These are phyloP conservation scores for Peribolospora kevripleyi DNA, from an alignment of 768 basidiomycete species.

Conservation along the genomic window DNA sequence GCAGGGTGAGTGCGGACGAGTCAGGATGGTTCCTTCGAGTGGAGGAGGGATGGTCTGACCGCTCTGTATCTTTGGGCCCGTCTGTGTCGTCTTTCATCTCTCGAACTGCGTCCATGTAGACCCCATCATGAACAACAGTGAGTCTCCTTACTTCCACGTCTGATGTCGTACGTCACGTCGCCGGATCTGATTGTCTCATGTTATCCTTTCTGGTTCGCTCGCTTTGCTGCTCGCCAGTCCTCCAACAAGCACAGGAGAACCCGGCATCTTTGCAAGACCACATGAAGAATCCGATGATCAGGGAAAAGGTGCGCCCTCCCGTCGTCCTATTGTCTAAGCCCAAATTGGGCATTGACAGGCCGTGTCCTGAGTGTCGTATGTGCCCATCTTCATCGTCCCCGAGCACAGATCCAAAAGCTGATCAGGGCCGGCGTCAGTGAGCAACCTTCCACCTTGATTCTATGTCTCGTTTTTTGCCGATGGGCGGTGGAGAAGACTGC, in stretches of 20 bases:
- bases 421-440: slow-evolving; percentile 62
- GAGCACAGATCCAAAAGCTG: slow-evolving; percentile 61
- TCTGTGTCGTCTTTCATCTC: too few species aligned
- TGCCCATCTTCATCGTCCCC: neutral
- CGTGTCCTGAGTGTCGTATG: slow-evolving; percentile 10
- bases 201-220: neutral
- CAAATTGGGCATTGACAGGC: neutral
- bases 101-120: neutral
- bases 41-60: too few species aligned
- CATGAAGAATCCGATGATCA: slow-evolving; percentile 47
- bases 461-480: too few species aligned
- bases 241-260: slow-evolving; percentile 78
- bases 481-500: too few species aligned
- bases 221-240: slow-evolving; percentile 30
- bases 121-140: slow-evolving; percentile 2
- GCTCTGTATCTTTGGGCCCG: too few species aligned
- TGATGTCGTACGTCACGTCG: neutral
- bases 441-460: too few species aligned
- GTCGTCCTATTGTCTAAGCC: neutral
- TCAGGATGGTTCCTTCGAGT: too few species aligned
- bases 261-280: slow-evolving; percentile 79
- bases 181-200: neutral
- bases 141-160: neutral
- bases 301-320: slow-evolving; percentile 6
- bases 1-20: slow-evolving; percentile 6